These are phyloP conservation scores for Talaromyces funiculosus DNA, from an alignment of 2,329 filamentous ascomycete genomes.

Conservation along the genomic window DNA sequence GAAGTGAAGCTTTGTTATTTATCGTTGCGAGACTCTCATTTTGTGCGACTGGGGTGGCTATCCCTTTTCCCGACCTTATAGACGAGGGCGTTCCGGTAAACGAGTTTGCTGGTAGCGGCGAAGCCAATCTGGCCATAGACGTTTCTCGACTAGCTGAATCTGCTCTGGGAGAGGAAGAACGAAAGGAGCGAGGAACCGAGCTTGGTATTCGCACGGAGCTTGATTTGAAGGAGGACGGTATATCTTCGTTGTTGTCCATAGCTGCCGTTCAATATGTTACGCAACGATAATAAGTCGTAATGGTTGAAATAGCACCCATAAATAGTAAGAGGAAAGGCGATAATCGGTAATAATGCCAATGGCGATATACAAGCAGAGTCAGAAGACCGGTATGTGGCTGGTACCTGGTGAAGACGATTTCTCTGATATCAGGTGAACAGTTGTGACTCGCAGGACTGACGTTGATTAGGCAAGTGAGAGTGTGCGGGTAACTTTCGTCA, in stretches of 20 bases:
- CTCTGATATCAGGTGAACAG: not conserved
- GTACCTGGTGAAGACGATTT: conserved; percentile 1
- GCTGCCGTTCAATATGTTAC: not conserved
- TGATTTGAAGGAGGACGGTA: conserved; percentile 28
- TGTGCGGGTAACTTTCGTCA: not conserved
- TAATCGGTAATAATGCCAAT: not conserved
- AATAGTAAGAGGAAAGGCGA: not conserved
- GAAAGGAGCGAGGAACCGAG: conserved; percentile 23
- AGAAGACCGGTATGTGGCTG: not conserved
- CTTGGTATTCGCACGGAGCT: conserved; percentile 30
- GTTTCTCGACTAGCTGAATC: conserved; percentile 46
- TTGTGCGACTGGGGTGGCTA: conserved; percentile 40
- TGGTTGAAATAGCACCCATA: not conserved
- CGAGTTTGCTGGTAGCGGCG: conserved; percentile 48
- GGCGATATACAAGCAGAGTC: not conserved
- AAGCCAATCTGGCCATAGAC: conserved; percentile 51
- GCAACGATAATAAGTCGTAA: not conserved
- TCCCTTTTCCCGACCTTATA: conserved; percentile 31
- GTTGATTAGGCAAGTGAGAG: not conserved
- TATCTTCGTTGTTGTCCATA: conserved; percentile 35
- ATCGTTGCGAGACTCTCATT: conserved; percentile 60
- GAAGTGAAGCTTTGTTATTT: conserved; percentile 53
- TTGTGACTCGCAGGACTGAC: not conserved
- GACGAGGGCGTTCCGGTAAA: conserved; percentile 23
- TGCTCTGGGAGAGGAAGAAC: conserved; percentile 31